Base-by-base conservation (phyloP, 352 stramenopile species). In the Saprolegnia diclina region DNA sequence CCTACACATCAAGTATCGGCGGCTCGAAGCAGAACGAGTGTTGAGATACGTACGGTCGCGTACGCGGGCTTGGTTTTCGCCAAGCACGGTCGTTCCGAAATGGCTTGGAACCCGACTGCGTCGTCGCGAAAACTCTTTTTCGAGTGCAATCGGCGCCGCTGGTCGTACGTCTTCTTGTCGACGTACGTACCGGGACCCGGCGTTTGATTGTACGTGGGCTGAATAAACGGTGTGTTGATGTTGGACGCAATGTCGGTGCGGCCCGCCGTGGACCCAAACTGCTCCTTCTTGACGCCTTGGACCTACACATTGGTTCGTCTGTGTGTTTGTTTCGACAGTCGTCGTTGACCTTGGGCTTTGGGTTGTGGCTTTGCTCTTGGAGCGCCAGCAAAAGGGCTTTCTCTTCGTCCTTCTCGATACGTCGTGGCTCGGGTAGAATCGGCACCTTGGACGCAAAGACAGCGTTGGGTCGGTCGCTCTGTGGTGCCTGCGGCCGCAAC, bases 391-490 rank as follows among this genome's bases (percentile, higher is more conserved):
- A 24, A 5, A 88, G 68, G n/a, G 84, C 82, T 61, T 80, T 80
- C 40, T 90, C 82, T 19, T 74, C 66, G 59, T 90, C 80, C 46
- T 84, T 74, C 18, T 74, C 72, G 10, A 74, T 73, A 13, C 76
- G 74, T 56, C 85, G 84, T 4, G 79, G 67, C 0, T 71, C 61
- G 0, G 73, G 77, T 4, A 92, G 75, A 59, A 90, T 84, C 5
- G 84, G 84, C 5, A 92, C 84, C 19, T 85, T 88, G n/a, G 82
- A 90, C 2, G 82, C 79, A 72, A 92, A 90, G 38, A 90, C 81
- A 19, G 84, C 84, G 52, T 79, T 90, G 38, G 70, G 75, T 37
- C 71, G 72, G 16, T 78, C 63, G 29, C 22, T 18, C 13, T 10
- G 5, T 13, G 29, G 11, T 0, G 10, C 50, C 35, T 16, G n/a